Percentiles rank a stretch among this genome's conserved stretches.
phyloP scores from a whole-genome alignment of 2,329 filamentous ascomycete genomes.

The Tolypocladium tundrense region DNA sequence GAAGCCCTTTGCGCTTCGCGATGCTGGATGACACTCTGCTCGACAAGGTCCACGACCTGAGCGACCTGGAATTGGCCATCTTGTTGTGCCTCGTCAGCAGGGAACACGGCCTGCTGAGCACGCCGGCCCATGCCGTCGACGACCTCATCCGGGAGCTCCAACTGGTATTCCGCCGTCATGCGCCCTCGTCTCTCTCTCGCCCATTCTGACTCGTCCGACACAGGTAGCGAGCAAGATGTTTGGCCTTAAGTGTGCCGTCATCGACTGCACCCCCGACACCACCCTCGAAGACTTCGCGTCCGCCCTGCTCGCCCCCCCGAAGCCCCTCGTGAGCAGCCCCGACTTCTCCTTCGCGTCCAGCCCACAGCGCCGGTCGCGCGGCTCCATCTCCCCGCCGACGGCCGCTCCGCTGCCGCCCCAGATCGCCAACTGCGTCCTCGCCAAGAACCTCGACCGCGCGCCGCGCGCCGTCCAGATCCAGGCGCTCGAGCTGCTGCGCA shows the following conservation, averaged over 20 bases:
- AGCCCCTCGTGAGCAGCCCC: conserved; percentile 12
- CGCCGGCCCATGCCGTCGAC: conserved; percentile 50
- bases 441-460: conserved; percentile 66
- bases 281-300: conserved; percentile 74
- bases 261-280: conserved; percentile 63
- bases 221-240: conserved; percentile 63
- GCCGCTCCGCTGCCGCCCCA: conserved; percentile 18
- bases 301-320: conserved; percentile 45
- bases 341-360: conserved; percentile 20
- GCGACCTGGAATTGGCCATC: conserved; percentile 78
- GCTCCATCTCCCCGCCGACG: conserved; percentile 18
- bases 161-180: conserved; percentile 36
- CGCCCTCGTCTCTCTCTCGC: not conserved
- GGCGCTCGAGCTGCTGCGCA: conserved; percentile 65
- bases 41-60: conserved; percentile 64
- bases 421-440: conserved; percentile 76
- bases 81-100: conserved; percentile 71
- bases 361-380: conserved; percentile 9
- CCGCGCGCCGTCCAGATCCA: conserved; percentile 75
- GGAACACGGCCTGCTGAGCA: conserved; percentile 84
- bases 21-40: conserved; percentile 56
- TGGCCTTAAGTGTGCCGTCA: conserved; percentile 55
- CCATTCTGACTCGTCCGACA: not conserved
- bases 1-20: conserved; percentile 11
- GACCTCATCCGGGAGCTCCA: conserved; percentile 64